A percentile compares a stretch with the other conserved stretches of the same genome.
phyloP scores from a whole-genome alignment of 73 alveolate genomes.

The Tetrahymena thermophila region DNA sequence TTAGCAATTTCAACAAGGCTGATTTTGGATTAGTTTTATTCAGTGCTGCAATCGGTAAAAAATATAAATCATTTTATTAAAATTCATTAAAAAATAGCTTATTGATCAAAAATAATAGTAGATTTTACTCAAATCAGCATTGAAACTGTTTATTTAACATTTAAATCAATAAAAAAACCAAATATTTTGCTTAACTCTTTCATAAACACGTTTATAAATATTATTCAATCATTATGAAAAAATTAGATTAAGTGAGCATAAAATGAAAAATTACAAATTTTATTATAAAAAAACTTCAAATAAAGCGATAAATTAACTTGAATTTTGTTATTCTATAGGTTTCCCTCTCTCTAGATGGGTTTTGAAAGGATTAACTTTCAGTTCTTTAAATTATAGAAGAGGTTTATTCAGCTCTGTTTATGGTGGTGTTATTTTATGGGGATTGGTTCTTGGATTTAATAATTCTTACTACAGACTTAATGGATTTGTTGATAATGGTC shows the following conservation, averaged over 20 bases:
- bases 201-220: too few species aligned
- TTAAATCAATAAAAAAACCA: neutral
- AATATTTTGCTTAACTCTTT: too few species aligned
- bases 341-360: neutral
- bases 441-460: neutral
- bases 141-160: neutral
- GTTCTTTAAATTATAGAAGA: neutral
- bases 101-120: neutral
- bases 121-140: neutral
- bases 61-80: neutral
- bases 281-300: too few species aligned
- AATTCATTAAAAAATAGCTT: neutral
- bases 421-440: neutral
- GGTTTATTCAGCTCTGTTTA: neutral
- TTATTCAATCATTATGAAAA: neutral
- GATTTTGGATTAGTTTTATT: neutral
- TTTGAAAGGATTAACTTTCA: neutral
- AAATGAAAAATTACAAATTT: neutral
- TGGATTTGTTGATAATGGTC: neutral
- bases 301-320: neutral
- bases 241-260: neutral
- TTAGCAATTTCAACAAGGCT: neutral
- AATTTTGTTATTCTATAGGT: neutral
- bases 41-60: neutral
- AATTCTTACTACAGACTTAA: neutral